Conservation (phyloP, 495 filamentous ascomycete species). For the Xylaria venustula region DNA sequence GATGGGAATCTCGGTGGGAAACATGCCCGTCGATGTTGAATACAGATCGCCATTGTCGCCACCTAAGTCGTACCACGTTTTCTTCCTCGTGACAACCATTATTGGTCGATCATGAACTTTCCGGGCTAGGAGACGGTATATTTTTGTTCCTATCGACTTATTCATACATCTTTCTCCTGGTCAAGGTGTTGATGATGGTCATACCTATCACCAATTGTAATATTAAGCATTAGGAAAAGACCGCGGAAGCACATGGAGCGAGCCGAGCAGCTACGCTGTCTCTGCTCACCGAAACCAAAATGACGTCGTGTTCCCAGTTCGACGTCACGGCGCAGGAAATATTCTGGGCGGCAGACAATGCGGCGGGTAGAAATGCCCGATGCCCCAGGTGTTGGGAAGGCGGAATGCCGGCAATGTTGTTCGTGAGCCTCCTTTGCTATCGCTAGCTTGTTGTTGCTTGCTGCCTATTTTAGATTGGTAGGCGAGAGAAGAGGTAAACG, state of each 20-base stretch:
- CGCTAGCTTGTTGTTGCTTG: background rate
- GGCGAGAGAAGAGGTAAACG: background rate
- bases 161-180: background rate
- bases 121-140: background rate
- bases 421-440: background rate
- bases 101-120: slow-evolving; percentile 7
- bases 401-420: background rate
- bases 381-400: background rate
- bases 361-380: background rate
- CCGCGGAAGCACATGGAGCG: background rate
- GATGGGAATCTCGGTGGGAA: background rate
- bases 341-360: background rate
- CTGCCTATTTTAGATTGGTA: background rate
- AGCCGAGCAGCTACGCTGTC: background rate
- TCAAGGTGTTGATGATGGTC: slow-evolving; percentile 2
- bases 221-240: background rate
- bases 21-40: background rate
- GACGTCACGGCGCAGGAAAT: slow-evolving; percentile 1
- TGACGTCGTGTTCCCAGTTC: background rate
- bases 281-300: slow-evolving; percentile 9
- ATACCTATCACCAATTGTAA: background rate
- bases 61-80: slow-evolving; percentile 14
- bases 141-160: background rate
- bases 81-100: slow-evolving; percentile 7
- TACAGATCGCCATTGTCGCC: slow-evolving; percentile 11